Evolutionary conservation across 345 rosid genomes (phyloP), one percentile per base, ranked within the genome.

Genomic region (Salix udensis): DNA sequence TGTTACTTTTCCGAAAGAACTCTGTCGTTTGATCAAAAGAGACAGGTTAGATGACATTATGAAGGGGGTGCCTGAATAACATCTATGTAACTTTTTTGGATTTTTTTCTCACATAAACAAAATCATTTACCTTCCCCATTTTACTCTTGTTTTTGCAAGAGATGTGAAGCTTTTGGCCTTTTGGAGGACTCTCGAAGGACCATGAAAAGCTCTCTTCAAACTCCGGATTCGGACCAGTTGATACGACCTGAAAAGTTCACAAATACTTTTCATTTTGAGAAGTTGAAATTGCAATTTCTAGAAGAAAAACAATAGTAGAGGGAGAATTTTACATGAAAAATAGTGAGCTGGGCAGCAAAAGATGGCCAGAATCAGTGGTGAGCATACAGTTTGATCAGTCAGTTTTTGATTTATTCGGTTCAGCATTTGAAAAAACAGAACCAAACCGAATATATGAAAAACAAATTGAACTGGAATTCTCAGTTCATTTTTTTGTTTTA

Each of bases 81-180:
- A 69, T 21, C 61, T 16, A 15, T 6, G 26, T 26, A 26, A 37
- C 21, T 44, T 2, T n/a, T 14, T n/a, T 21, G 7, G n/a, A 1
- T 55, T 7, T 28, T 34, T n/a, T 5, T 16, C 2, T 31, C 4
- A 21, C 2, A n/a, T 5, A 30, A 4, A 42, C 9, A 7, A 53
- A 15, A 46, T 40, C 26, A 12, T 31, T 80, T 86, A 89, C 99
- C 97, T 96, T 96, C 72, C 99, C 99, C 99, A 96, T 94, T 87
- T 94, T 96, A 88, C 98, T 96, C 88, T 92, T 96, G 73, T 92
- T 96, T 85, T 94, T 96, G 93, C 99, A 96, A 37, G 98, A 91
- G 24, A 96, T 96, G 46, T 91, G 97, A 78, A 92, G 98, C 81
- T 96, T 96, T 77, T 94, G 98, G 79, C 99, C 98, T 84, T 96